Base-by-base conservation (phyloP, 345 rosid species). In the Alliaria petiolata region DNA sequence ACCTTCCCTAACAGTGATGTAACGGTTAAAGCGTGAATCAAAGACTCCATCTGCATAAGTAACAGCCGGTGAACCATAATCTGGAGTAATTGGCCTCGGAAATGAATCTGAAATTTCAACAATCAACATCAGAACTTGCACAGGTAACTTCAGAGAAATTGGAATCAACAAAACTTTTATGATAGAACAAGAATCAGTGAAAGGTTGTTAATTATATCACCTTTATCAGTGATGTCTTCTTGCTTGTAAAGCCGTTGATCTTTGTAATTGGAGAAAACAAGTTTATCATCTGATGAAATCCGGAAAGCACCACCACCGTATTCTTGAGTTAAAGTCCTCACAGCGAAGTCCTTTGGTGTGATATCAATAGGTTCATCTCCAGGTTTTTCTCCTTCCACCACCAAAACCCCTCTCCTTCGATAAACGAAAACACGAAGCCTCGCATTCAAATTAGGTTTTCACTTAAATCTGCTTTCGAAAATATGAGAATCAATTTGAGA, bases 281-380 rank as follows among this genome's bases (percentile, higher is more conserved):
- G 80, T 1, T 78, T 59, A 17, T 87, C 88, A 15, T 87, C 88
- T 38, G 80, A 84, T 5, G 70, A 86, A 66, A 88, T 71, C 39
- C 73, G 61, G 62, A 93, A 93, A 3, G 93, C 98, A 51, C 98
- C 98, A 57, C 98, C 97, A n/a, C 97, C 98, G 16, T 87, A 89
- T 62, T 93, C 97, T 82, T 91, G 98, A 13, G 93, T 84, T 15
- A 87, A 40, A 6, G 96, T 85, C 75, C 98, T 82, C 38, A 93
- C 98, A 3, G 80, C 76, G 67, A 83, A 87, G 30, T 91, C 97
- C 64, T 86, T 85, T 0, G 96, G 98, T 2, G 96, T 93, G n/a
- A 93, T 62, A 62, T 91, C 96, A 8, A 46, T 53, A 1, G 87
- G 78, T 73, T 79, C 85, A 7, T 80, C 90, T 50, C 87, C 97